Evolutionary conservation across 441 rosid species (phyloP), one percentile per base, ranked within the genome.

Genomic region (Adansonia madagascariensis): DNA sequence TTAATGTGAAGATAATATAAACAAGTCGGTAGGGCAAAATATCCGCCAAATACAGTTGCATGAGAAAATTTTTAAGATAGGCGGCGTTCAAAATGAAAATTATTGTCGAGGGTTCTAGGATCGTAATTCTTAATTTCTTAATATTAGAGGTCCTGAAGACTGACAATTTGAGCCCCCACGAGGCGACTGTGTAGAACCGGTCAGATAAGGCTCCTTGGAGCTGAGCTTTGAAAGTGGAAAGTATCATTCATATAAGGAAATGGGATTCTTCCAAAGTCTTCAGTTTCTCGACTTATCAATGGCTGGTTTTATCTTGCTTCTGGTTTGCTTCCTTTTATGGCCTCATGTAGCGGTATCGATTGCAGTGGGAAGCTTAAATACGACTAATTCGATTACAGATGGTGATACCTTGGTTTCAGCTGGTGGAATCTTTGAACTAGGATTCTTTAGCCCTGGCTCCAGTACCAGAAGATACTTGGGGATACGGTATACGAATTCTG

Each of bases 391-490:
- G 12, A 65, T 91, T 71, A 81, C n/a, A 83, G 92, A 90, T 64
- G 91, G 88, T 7, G 91, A 89, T 27, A 68, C 83, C 65, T 60
- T 90, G 7, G 76, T 80, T 65, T 93, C 94, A 12, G n/a, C 39
- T 0, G 85, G 84, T 18, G 75, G 73, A 46, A 60, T 41, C 46
- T 90, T 84, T 4, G 79, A 84, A 5, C 86, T 89, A 3, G 89
- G 94, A 10, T 91, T 89, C 88, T 91, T 89, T 70, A 87, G 86
- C 76, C 62, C 77, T 0, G 83, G 80, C 22, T 82, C 74, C 52
- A 82, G 93, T 0, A 77, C 73, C 22, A 74, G 75, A 11, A 79
- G 93, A 3, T 90, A 87, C 53, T 80, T 89, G 17, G 92, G 94
- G 20, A 83, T 90, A 75, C 88, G 96, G 95, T 87, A 84, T 61